phyloP scores from a whole-genome alignment of 2,329 filamentous ascomycete species.

The Fusarium drepaniforme region DNA sequence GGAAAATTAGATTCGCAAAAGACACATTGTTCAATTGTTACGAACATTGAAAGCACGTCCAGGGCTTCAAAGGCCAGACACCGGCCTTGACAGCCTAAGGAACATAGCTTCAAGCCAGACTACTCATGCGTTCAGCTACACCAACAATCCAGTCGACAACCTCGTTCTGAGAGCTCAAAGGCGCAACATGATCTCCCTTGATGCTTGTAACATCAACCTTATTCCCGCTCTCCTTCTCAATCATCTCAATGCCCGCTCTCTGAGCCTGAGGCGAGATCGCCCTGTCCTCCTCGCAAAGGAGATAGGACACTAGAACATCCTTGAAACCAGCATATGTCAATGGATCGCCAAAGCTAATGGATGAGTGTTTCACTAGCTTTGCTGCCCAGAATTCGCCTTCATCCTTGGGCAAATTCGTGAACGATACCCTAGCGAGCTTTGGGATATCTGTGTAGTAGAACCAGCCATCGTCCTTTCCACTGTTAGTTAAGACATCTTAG shows the following conservation, averaged over 20 bases:
- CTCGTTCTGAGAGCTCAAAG: slow-evolving; percentile 40
- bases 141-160: slow-evolving; percentile 33
- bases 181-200: slow-evolving; percentile 51
- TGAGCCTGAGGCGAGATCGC: slow-evolving; percentile 42
- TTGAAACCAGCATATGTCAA: slow-evolving; percentile 56
- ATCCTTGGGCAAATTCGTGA: slow-evolving; percentile 44
- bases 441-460: slow-evolving; percentile 32
- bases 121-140: not conserved
- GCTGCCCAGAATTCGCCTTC: slow-evolving; percentile 27
- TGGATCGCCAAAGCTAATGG: slow-evolving; percentile 47
- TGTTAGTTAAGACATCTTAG: not conserved
- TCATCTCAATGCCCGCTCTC: slow-evolving; percentile 47
- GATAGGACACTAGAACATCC: slow-evolving; percentile 54
- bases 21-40: not conserved
- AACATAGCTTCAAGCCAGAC: not conserved
- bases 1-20: not conserved
- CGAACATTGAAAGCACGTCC: too few species aligned
- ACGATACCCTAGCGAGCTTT: slow-evolving; percentile 23
- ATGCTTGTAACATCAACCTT: slow-evolving; percentile 54
- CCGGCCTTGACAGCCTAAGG: not conserved
- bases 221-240: slow-evolving; percentile 50
- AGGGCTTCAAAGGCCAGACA: not conserved
- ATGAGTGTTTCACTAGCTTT: slow-evolving; percentile 45
- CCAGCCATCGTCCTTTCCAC: slow-evolving; percentile 48
- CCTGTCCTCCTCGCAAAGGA: slow-evolving; percentile 52